Conservation (phyloP, 768 basidiomycete species). For the Boletus vermiculosoides region DNA sequence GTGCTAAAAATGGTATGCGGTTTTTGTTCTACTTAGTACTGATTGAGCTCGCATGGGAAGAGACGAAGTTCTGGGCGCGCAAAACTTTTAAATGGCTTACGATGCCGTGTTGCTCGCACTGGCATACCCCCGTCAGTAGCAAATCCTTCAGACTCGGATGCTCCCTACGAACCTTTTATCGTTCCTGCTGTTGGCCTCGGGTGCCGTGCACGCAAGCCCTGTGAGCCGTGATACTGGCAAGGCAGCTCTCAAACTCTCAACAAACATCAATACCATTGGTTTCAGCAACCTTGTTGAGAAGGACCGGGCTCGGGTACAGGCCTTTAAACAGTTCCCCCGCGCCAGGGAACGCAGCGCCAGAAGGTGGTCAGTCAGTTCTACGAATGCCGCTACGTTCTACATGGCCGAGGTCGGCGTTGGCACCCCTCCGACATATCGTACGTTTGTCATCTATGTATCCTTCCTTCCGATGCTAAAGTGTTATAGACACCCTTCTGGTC, state of each 20-base stretch:
- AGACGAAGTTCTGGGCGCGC: background rate
- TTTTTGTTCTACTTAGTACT: background rate
- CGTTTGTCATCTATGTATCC: background rate
- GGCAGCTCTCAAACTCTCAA: constrained; percentile 10
- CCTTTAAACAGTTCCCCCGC: background rate
- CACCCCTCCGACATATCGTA: constrained; percentile 29
- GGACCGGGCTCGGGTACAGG: constrained; percentile 23
- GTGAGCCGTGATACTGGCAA: constrained; percentile 9
- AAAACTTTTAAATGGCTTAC: background rate
- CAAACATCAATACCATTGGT: constrained; percentile 13
- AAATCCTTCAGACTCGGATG: background rate
- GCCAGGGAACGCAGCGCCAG: background rate
- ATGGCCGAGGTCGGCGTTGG: constrained; percentile 31
- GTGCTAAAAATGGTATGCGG: background rate
- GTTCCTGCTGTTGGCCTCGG: constrained; percentile 10
- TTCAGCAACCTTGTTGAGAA: constrained; percentile 15
- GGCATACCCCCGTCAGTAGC: background rate
- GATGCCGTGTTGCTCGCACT: background rate
- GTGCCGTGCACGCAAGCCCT: constrained; percentile 4
- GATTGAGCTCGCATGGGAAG: too few relatives aligned
- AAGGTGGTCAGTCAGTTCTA: constrained; percentile 2
- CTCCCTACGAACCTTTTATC: constrained; percentile 5
- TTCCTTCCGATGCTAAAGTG: background rate
- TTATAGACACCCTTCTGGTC: constrained; percentile 28
- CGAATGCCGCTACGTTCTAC: constrained; percentile 30